Evolutionary conservation across 805 yeast genomes (phyloP), one percentile per base, ranked within the genome.

Genomic region (Monosporozyma unispora): DNA sequence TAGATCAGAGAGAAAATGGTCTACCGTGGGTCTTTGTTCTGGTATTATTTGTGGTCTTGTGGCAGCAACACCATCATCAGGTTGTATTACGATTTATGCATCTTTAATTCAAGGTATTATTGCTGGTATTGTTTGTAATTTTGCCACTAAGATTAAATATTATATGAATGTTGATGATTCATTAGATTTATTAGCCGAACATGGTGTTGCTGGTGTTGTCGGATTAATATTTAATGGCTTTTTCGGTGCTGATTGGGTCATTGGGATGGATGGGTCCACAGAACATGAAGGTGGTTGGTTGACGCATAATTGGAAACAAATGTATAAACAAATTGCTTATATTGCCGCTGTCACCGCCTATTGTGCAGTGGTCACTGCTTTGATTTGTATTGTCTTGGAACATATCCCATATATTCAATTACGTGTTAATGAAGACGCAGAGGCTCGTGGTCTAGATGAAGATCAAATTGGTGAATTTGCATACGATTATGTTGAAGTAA

Each of bases 401-500:
- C 76, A 74, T 54, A 82, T 88, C 28, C 99, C 98, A 6, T 90
- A 89, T 14, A 76, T 87, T 59, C 75, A 82, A 47, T 72, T 93
- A 60, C 78, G 97, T 62, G 88, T 88, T 4, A 75, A 80, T 53
- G 95, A 86, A 66, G 82, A 83, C 31, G 96, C 84, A 21, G 99
- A 91, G 67, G 87, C 83, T 54, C 73, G 74, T 29, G 99, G 99
- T 50, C 78, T 90, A 71, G 99, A 91, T 67, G 97, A 90, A 67
- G 96, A 88, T 69, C 96, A 91, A 70, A 87, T 91, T 57, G 99
- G 98, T 47, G 99, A 91, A 70, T 91, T 90, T 70, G 98, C 98
- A n/a, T 91, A 91, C 67, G 98, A 91, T 68, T 91, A 89, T 64
- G 96, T 91, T 50, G 99, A 91, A 72, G 95, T 91, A 12, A 80